Base-by-base conservation (phyloP, 768 basidiomycete genomes). In the Guyanaporus albipodus region DNA sequence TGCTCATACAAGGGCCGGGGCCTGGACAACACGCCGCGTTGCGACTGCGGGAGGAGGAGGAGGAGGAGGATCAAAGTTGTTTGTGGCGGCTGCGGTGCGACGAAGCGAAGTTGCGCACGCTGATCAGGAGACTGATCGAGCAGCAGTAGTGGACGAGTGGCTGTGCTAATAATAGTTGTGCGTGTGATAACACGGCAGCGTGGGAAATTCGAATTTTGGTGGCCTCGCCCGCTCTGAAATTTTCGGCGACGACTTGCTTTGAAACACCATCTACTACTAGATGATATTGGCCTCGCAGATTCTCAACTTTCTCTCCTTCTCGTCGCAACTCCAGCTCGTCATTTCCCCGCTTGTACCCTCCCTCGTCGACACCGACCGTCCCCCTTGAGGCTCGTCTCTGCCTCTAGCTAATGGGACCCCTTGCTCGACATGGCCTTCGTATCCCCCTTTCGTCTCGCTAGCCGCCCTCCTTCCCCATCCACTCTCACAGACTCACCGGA, bases 281-380 rank as follows among this genome's bases (percentile, higher is more conserved):
- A n/a, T n/a, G n/a, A n/a, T n/a, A n/a, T n/a, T n/a, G n/a, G n/a
- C n/a, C n/a, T n/a, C n/a, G n/a, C n/a, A n/a, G 63, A 67, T 62
- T 57, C 44, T 43, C 74, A 73, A 67, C 69, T 73, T 80, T 76
- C 73, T 77, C 46, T 38, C 12, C 69, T 76, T 82, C n/a, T n/a
- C n/a, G n/a, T n/a, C n/a, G n/a, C n/a, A n/a, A n/a, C n/a, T n/a
- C n/a, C n/a, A n/a, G n/a, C n/a, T n/a, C n/a, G n/a, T n/a, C 66
- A 74, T 72, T 65, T 85, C 83, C 56, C 76, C 80, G 71, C 76
- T 68, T 50, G 74, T 71, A 67, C 60, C 70, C 67, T n/a, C n/a
- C n/a, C 71, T 81, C 56, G 69, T 82, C 64, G 81, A 81, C 78
- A 80, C 79, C 43, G 85, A 90, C 75, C 73, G 82, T 54, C 87